Evolutionary conservation across 805 yeast species (phyloP).

Genomic region (Kazachstania kunashirensis): DNA sequence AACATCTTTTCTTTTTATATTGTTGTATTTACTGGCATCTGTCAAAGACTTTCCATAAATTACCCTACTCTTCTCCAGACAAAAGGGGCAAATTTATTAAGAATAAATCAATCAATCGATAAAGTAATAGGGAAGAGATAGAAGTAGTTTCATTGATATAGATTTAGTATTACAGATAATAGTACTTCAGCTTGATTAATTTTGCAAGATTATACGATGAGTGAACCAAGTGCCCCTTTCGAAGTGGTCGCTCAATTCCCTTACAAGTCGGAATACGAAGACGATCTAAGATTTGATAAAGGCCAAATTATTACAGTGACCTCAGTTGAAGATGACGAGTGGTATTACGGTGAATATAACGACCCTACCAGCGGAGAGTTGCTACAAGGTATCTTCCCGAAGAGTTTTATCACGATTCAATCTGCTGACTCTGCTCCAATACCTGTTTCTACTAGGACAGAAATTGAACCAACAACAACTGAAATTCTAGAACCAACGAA

Average conservation of each 20-base stretch:
- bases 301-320: constrained; percentile 70
- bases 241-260: constrained; percentile 58
- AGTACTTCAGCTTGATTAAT: too few relatives aligned
- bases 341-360: constrained; percentile 67
- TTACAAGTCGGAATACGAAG: constrained; percentile 63
- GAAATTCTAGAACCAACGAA: background rate
- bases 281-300: constrained; percentile 63
- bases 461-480: background rate
- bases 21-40: too few relatives aligned
- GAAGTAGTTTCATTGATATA: too few relatives aligned
- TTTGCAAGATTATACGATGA: constrained; percentile 10
- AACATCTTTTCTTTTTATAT: too few relatives aligned
- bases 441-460: too few relatives aligned
- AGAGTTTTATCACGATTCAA: constrained; percentile 51
- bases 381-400: constrained; percentile 76
- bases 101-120: too few relatives aligned
- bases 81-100: too few relatives aligned
- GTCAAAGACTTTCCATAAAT: too few relatives aligned
- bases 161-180: too few relatives aligned
- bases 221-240: constrained; percentile 42
- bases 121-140: too few relatives aligned
- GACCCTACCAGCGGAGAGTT: constrained; percentile 35
- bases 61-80: too few relatives aligned
- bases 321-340: constrained; percentile 79
- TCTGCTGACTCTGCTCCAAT: background rate